Base-by-base conservation (phyloP, 306 rosid species). In the Aeschynomene evenia region DNA sequence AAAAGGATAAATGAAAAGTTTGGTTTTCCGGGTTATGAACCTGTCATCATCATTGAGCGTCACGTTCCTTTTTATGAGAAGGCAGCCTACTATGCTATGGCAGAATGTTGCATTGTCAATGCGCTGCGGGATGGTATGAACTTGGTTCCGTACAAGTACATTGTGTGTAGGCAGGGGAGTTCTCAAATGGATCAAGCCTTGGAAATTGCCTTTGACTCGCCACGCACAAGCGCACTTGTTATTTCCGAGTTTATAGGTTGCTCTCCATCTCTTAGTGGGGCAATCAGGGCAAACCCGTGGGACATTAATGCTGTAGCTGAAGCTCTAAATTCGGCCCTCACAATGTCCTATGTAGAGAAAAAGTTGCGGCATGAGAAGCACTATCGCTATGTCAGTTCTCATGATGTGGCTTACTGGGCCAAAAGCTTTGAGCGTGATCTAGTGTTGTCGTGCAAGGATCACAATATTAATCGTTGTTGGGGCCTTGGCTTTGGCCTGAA, bases 41-140 rank as follows among this genome's bases (percentile, higher is more conserved):
- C 96, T 6, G 75, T 90, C 40, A 36, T 86, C 53, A 81, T 90
- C 59, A 83, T 92, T 55, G 96, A 90, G 63, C 82, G 72, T 23
- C 68, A 71, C 7, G 54, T 88, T 74, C 75, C 93, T 50, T 62
- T 74, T 49, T 53, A 83, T 66, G 98, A 92, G 89, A 92, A 92
- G 85, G 68, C 86, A 43, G 91, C 86, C 26, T 92, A 85, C 76
- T 92, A 80, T 63, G 73, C 88, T 34, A 64, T 85, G 82, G 96
- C 93, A 5, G 96, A 92, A 15, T 92, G 98, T 69, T 92, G 93
- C 82, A 79, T 90, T 42, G 91, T 92, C 31, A 92, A 85, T 69
- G 96, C 96, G 16, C 87, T 88, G 54, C 82, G 93, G 55, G 96
- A 92, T 36, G 98, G 96, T 70, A 88, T 92, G 96, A 92, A 92